These are phyloP conservation scores for Termitomyces sp. DNA, from an alignment of 768 basidiomycete genomes.

Conservation along the genomic window DNA sequence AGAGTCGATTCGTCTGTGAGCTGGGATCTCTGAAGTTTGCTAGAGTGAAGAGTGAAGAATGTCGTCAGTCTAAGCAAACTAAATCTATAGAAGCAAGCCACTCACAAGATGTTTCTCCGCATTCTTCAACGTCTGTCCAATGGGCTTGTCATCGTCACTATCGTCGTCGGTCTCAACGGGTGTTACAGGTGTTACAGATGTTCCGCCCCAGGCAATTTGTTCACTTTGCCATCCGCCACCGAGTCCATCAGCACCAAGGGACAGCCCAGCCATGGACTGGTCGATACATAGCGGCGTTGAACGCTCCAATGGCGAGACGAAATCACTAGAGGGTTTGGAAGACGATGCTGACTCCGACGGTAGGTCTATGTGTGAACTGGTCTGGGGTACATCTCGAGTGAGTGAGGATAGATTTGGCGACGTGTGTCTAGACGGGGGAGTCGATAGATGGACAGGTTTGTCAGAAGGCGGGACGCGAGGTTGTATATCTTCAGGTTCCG, in stretches of 20 bases:
- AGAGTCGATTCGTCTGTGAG: conserved; percentile 29
- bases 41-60: neutral
- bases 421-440: conserved; percentile 2
- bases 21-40: conserved; percentile 9
- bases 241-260: conserved; percentile 28
- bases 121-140: conserved; percentile 40
- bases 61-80: neutral
- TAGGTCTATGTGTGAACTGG: conserved; percentile 12
- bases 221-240: conserved; percentile 49
- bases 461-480: conserved; percentile 13
- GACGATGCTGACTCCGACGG: conserved; percentile 25
- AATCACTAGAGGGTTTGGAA: conserved; percentile 16
- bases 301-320: conserved; percentile 32
- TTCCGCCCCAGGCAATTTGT: conserved; percentile 32
- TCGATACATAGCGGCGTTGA: conserved; percentile 20
- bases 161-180: conserved; percentile 40
- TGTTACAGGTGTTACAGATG: neutral
- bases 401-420: conserved; percentile 15
- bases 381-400: conserved; percentile 13
- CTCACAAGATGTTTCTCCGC: conserved; percentile 23
- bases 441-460: conserved; percentile 6
- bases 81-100: neutral
- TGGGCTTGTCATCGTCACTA: conserved; percentile 65
- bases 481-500: conserved; percentile 25
- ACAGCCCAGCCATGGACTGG: conserved; percentile 30